Conservation (phyloP, 805 yeast species). For the Ogataea salicorniae region DNA sequence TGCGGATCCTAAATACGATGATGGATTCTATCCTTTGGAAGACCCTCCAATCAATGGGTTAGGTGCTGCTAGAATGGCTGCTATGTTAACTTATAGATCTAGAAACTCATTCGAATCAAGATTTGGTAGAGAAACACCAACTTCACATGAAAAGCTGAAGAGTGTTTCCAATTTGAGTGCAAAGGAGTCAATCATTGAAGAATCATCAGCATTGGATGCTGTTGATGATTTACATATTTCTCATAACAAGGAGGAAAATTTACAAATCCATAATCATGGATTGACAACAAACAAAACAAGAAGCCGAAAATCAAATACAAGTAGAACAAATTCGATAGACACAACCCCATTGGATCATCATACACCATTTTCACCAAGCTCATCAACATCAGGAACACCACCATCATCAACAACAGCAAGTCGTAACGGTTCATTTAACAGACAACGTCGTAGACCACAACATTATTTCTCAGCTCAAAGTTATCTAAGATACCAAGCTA, state of each 20-base stretch:
- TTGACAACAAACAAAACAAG: background rate
- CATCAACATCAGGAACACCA: conserved; percentile 1
- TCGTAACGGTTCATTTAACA: conserved; percentile 36
- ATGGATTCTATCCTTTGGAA: conserved; percentile 76
- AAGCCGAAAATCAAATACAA: conserved; percentile 23
- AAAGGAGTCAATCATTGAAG: conserved; percentile 4
- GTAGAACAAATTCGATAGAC: conserved; percentile 27
- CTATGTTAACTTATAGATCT: conserved; percentile 85
- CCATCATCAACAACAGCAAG: conserved; percentile 10
- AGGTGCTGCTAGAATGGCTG: conserved; percentile 97
- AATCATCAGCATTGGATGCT: conserved; percentile 7
- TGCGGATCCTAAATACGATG: conserved; percentile 88
- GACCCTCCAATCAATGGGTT: conserved; percentile 83
- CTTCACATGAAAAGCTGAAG: conserved; percentile 19
- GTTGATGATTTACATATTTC: background rate
- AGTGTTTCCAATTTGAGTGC: conserved; percentile 7
- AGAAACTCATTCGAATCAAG: conserved; percentile 86
- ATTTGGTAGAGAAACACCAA: conserved; percentile 81
- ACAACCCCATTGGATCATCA: conserved; percentile 26
- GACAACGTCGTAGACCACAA: conserved; percentile 38
- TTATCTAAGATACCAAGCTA: conserved; percentile 89
- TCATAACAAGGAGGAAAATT: conserved; percentile 44
- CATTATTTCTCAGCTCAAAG: conserved; percentile 91
- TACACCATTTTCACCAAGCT: conserved; percentile 16
- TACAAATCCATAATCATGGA: conserved; percentile 90